Evolutionary conservation across 2,329 filamentous ascomycete genomes (phyloP).

Genomic region (Lasiodiplodia sp.): DNA sequence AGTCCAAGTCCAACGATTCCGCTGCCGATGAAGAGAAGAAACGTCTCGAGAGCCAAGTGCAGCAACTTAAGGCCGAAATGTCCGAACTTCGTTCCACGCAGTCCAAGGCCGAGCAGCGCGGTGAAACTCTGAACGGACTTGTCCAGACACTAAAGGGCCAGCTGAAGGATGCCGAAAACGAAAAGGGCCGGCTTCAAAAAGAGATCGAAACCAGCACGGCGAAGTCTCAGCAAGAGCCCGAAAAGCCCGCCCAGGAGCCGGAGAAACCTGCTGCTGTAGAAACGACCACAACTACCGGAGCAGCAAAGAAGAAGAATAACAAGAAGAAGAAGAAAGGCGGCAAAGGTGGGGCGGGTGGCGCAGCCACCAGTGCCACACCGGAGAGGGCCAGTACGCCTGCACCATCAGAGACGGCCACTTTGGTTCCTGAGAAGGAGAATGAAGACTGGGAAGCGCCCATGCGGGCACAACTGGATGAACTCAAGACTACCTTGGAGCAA

Average conservation of each 20-base stretch:
- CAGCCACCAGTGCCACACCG: conserved; percentile 29
- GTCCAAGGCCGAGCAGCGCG: conserved; percentile 58
- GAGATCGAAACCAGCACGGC: conserved; percentile 28
- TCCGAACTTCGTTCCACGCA: conserved; percentile 40
- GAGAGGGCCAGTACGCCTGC: conserved; percentile 41
- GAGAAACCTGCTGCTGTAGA: conserved; percentile 75
- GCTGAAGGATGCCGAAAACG: conserved; percentile 60
- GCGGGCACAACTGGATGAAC: conserved; percentile 36
- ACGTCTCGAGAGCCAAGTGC: conserved; percentile 39
- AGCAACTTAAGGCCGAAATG: conserved; percentile 43
- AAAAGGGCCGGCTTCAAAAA: conserved; percentile 44
- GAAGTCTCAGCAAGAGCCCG: conserved; percentile 31
- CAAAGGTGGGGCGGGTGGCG: conserved; percentile 45
- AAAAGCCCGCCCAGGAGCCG: conserved; percentile 51
- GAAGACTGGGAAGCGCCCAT: conserved; percentile 21
- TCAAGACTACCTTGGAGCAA: conserved; percentile 43
- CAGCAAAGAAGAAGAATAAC: conserved; percentile 78
- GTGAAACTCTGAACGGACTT: conserved; percentile 62
- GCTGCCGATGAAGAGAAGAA: conserved; percentile 39
- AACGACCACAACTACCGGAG: conserved; percentile 52
- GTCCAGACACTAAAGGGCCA: conserved; percentile 62
- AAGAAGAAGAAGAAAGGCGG: conserved; percentile 85
- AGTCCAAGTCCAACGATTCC: conserved; percentile 33
- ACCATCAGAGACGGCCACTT: conserved; percentile 23
- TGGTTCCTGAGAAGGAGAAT: conserved; percentile 38